Evolutionary conservation across 768 basidiomycete genomes (phyloP).

Genomic region (Podaxis carcinomalis): DNA sequence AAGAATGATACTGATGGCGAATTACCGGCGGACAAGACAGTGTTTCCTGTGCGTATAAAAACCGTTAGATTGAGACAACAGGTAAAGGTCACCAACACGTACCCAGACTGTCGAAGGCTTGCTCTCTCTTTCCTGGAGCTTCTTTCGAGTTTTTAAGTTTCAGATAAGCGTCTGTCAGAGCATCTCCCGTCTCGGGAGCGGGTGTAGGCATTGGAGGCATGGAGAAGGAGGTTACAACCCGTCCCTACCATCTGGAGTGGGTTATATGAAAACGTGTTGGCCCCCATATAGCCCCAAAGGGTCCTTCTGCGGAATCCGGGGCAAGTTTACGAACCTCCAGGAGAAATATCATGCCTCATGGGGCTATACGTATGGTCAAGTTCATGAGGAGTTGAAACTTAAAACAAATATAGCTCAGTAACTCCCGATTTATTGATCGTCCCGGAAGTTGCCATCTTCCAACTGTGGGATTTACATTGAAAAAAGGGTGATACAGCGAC

Average conservation of each 20-base stretch:
- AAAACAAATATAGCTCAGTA: no score
- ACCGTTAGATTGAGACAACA: neutral
- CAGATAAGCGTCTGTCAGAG: neutral
- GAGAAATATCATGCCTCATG: no score
- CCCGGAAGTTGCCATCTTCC: neutral
- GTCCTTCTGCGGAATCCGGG: neutral
- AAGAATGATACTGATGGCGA: slow-evolving; percentile 4
- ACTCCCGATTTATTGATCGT: neutral
- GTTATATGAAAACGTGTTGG: neutral
- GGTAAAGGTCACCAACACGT: neutral
- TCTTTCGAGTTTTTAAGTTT: neutral
- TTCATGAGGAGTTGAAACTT: no score
- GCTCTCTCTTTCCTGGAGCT: slow-evolving; percentile 4
- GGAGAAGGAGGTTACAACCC: no score
- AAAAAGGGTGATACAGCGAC: neutral
- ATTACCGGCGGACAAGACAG: neutral
- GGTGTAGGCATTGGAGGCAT: neutral
- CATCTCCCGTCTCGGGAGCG: neutral
- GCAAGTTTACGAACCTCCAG: neutral
- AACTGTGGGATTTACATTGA: neutral
- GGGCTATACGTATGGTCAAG: no score
- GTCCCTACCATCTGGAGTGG: neutral
- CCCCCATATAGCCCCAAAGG: neutral
- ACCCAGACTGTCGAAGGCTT: neutral
- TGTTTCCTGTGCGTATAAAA: neutral